Evolutionary conservation across 2,329 filamentous ascomycete species (phyloP).

Genomic region (Claviceps fusiformis): DNA sequence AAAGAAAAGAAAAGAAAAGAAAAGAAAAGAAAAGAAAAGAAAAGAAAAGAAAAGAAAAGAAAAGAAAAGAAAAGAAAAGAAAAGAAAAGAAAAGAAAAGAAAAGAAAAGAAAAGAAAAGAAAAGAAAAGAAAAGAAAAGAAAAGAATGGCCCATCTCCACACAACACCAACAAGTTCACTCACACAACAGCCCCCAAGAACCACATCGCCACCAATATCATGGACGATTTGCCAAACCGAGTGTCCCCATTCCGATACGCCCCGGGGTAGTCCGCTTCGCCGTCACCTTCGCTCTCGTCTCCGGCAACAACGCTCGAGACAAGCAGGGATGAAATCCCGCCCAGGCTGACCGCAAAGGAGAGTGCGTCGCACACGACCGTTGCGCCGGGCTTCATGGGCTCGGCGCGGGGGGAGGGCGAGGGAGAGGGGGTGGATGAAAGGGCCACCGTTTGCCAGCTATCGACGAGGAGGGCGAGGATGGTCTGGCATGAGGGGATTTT

Average conservation of each 20-base stretch:
- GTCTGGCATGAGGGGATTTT: not conserved
- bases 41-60: no score
- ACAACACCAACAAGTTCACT: not conserved
- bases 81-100: no score
- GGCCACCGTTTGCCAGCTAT: constrained; percentile 23
- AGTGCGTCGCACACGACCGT: constrained; percentile 20
- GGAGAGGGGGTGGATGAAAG: constrained; percentile 5
- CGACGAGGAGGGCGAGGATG: constrained; percentile 21
- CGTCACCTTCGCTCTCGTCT: not conserved
- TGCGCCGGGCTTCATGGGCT: constrained; percentile 15
- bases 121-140: not conserved
- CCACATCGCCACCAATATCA: constrained; percentile 7
- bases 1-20: no score
- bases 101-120: not conserved
- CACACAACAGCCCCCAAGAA: constrained; percentile 14
- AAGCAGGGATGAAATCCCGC: constrained; percentile 20
- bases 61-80: no score
- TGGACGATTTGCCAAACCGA: not conserved
- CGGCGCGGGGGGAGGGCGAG: not conserved
- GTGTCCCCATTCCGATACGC: constrained; percentile 7
- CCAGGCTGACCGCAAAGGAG: constrained; percentile 19
- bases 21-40: no score
- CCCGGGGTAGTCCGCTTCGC: not conserved
- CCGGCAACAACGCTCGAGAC: constrained; percentile 10
- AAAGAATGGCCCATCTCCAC: no score